Evolutionary conservation across 2,329 filamentous ascomycete species (phyloP).

Genomic region (Paraphoma chrysanthemicola): DNA sequence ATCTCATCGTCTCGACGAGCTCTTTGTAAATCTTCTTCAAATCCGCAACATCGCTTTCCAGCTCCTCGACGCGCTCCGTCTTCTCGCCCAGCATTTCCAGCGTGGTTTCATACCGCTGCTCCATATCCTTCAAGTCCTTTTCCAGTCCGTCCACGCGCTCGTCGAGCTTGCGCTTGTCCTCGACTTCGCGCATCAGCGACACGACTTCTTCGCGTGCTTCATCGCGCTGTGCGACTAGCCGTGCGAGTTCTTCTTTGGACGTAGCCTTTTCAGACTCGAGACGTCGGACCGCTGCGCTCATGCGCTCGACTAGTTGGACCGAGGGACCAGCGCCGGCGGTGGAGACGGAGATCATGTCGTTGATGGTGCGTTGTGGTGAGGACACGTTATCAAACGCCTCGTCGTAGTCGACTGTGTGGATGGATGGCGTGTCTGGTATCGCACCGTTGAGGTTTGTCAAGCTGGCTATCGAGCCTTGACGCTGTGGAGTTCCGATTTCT

Average conservation of each 20-base stretch:
- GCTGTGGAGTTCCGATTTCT: conserved; percentile 39
- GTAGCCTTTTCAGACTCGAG: conserved; percentile 92
- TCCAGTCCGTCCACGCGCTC: conserved; percentile 70
- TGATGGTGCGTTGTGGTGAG: conserved; percentile 69
- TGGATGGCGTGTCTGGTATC: conserved; percentile 54
- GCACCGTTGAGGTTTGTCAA: conserved; percentile 46
- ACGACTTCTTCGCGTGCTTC: conserved; percentile 94
- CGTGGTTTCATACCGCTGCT: conserved; percentile 84
- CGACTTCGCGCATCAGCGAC: conserved; percentile 83
- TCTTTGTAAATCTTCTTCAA: conserved; percentile 97
- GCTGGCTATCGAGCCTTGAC: conserved; percentile 45
- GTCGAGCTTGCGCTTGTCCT: conserved; percentile 69
- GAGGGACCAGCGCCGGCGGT: conserved; percentile 90
- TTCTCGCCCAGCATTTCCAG: conserved; percentile 96
- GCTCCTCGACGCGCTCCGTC: conserved; percentile 91
- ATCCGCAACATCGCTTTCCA: conserved; percentile 86
- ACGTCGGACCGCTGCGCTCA: conserved; percentile 90
- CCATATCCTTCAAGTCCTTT: conserved; percentile 70
- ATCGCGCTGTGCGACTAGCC: conserved; percentile 85
- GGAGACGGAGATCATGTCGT: conserved; percentile 84
- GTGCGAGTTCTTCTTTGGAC: conserved; percentile 81
- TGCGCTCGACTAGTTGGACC: conserved; percentile 93
- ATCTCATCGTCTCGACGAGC: conserved; percentile 83
- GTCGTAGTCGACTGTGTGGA: conserved; percentile 53
- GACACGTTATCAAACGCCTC: conserved; percentile 63